These are phyloP conservation scores for Calonectria honghensis DNA, from an alignment of 2,329 filamentous ascomycete genomes.

Conservation along the genomic window DNA sequence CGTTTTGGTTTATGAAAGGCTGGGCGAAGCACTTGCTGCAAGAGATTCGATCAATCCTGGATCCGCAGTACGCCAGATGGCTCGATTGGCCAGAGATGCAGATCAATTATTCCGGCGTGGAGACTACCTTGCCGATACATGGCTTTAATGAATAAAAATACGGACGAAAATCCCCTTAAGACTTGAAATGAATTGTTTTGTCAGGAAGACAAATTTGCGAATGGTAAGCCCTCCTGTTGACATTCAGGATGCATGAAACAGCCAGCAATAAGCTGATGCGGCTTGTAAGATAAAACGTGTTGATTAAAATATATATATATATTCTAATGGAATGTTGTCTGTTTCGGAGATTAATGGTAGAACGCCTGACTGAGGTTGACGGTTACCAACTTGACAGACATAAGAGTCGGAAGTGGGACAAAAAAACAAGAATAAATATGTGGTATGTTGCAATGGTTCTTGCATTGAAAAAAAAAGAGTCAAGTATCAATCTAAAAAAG, in stretches of 20 bases:
- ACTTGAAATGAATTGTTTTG: not conserved
- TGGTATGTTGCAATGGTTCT: not conserved
- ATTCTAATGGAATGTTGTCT: not conserved
- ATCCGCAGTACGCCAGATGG: conserved; percentile 16
- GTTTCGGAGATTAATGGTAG: not conserved
- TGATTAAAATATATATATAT: not conserved
- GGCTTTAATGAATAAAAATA: not conserved
- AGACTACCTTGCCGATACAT: conserved; percentile 2
- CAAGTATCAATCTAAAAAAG: not conserved
- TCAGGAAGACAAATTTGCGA: not conserved
- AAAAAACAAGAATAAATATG: not conserved
- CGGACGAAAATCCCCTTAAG: not conserved
- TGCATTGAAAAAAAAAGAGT: not conserved
- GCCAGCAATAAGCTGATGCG: not conserved
- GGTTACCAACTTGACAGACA: no score
- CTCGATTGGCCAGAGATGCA: conserved; percentile 24
- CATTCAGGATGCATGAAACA: not conserved
- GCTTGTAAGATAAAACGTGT: not conserved
- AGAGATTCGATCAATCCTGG: conserved; percentile 13
- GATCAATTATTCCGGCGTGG: not conserved
- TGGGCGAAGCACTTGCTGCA: conserved; percentile 24
- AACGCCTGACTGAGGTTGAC: not conserved
- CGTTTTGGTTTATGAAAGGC: conserved; percentile 27
- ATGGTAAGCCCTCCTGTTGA: not conserved
- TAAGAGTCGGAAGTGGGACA: no score